phyloP scores from a whole-genome alignment of 169 alveolate species.

The Eimeria brunetti region DNA sequence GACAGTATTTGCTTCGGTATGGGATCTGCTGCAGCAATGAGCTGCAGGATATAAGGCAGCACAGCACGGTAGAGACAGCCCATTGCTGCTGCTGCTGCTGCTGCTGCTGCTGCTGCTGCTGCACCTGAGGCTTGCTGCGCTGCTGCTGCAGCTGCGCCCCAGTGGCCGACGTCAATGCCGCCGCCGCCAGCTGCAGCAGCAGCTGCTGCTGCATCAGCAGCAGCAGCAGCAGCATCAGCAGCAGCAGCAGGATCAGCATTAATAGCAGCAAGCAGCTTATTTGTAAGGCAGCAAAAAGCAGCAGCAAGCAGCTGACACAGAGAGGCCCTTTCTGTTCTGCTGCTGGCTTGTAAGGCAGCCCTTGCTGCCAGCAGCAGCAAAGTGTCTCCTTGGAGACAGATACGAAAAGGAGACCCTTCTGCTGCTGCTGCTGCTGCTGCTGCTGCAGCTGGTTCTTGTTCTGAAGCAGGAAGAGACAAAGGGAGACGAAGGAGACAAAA shows the following conservation, averaged over 20 bases:
- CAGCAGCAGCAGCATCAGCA: neutral
- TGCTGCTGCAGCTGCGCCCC: conserved; percentile 6
- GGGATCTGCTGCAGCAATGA: conserved; percentile 13
- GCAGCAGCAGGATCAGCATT: conserved; percentile 7
- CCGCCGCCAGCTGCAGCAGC: conserved; percentile 5
- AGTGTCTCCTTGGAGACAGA: neutral
- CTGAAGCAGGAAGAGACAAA: neutral
- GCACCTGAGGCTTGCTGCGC: neutral
- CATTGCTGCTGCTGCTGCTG: conserved; percentile 29
- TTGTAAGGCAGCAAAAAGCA: neutral
- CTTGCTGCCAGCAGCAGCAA: conserved; percentile 4
- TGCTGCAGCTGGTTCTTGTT: neutral
- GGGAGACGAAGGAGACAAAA: neutral
- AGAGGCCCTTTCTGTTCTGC: neutral
- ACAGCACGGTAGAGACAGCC: conserved; percentile 10
- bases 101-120: neutral
- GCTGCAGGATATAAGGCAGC: conserved; percentile 15
- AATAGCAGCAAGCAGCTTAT: neutral
- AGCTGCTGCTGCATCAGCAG: neutral
- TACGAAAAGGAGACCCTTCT: neutral
- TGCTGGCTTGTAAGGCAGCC: neutral
- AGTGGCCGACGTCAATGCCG: neutral
- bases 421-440: conserved; percentile 14
- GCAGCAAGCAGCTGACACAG: conserved; percentile 17
- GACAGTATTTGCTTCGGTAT: conserved; percentile 1